Evolutionary conservation across 257 asterid genomes (phyloP).

Genomic region (Apocynum venetum): DNA sequence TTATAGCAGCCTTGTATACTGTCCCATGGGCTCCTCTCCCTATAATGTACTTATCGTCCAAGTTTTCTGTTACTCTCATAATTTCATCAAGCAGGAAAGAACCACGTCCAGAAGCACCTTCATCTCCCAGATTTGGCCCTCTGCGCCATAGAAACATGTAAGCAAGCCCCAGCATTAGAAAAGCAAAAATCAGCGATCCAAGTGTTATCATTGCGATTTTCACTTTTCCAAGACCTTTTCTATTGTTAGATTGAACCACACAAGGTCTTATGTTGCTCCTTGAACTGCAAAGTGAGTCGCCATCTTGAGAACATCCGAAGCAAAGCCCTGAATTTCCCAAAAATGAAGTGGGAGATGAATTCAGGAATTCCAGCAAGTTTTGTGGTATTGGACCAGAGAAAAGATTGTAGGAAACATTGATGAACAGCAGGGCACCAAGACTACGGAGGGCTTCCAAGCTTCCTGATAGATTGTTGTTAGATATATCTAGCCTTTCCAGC

Average conservation of each 20-base stretch:
- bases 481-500: conserved; percentile 59
- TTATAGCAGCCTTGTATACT: conserved; percentile 57
- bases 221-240: conserved; percentile 25
- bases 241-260: conserved; percentile 22
- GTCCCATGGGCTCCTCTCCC: conserved; percentile 86
- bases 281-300: conserved; percentile 30
- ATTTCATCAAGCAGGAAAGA: conserved; percentile 63
- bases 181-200: conserved; percentile 29
- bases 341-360: conserved; percentile 58
- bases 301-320: conserved; percentile 34
- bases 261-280: conserved; percentile 35
- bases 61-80: conserved; percentile 59
- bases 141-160: conserved; percentile 26
- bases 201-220: conserved; percentile 40
- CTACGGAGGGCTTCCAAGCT: conserved; percentile 38
- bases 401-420: conserved; percentile 54
- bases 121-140: conserved; percentile 16
- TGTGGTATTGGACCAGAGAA: conserved; percentile 58
- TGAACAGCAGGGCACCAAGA: conserved; percentile 38
- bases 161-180: conserved; percentile 37
- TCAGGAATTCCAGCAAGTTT: conserved; percentile 31
- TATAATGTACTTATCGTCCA: conserved; percentile 47
- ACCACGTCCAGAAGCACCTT: conserved; percentile 44
- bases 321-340: conserved; percentile 52
- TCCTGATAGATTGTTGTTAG: conserved; percentile 62